Conservation (phyloP, 208 protist species). For the Trypanosoma lewisi region DNA sequence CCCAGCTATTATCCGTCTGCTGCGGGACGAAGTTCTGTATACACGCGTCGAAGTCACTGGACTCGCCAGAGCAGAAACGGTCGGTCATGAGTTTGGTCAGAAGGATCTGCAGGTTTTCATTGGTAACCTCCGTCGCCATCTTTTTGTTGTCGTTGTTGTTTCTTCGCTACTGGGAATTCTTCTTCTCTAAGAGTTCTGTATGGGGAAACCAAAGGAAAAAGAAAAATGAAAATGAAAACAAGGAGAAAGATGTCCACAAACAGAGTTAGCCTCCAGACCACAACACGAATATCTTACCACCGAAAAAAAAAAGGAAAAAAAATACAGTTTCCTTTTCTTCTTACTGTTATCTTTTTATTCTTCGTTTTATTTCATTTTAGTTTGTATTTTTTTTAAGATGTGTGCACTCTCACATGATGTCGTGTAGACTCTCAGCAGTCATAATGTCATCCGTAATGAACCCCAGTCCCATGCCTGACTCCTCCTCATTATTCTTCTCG, state of each 20-base stretch:
- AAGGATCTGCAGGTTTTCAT: constrained; percentile 82
- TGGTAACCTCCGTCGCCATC: constrained; percentile 56
- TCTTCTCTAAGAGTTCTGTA: background rate
- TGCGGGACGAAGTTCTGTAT: constrained; percentile 85
- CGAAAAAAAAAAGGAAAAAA: too few relatives aligned
- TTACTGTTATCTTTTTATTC: too few relatives aligned
- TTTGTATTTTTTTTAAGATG: too few relatives aligned
- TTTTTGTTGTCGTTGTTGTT: constrained; percentile 10
- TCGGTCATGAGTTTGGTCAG: constrained; percentile 86
- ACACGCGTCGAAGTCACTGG: constrained; percentile 77
- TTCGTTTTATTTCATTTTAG: too few relatives aligned
- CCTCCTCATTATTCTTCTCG: background rate
- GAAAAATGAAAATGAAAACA: constrained; percentile 9
- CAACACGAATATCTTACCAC: too few relatives aligned
- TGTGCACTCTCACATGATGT: background rate
- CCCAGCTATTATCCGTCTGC: constrained; percentile 65
- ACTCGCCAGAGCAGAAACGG: constrained; percentile 70
- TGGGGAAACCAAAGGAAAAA: background rate
- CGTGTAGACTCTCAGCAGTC: constrained; percentile 10
- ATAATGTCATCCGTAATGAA: background rate
- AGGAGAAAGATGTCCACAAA: background rate
- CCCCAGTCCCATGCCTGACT: background rate
- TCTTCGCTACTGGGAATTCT: background rate
- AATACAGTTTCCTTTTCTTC: too few relatives aligned
- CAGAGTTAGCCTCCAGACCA: too few relatives aligned